Base-by-base conservation (phyloP, 2,329 filamentous ascomycete genomes). In the Cladosporium sp. region DNA sequence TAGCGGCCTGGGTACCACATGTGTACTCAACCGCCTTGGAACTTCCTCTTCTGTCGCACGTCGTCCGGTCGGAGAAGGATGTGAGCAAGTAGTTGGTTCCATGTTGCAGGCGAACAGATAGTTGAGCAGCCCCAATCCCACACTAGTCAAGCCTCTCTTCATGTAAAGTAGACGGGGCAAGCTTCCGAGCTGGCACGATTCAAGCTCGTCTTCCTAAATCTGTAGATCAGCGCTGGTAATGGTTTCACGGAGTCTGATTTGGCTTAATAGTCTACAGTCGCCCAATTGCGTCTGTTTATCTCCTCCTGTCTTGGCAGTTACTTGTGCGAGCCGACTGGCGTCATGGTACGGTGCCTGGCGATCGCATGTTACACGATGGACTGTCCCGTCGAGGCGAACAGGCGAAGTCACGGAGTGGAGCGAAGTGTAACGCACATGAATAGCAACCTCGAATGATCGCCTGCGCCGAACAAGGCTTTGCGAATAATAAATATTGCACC, bases 1-100 rank as follows among this genome's bases (percentile, higher is more conserved):
- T 20, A 20, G 43, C 43, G 43, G 43, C 43, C 43, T 30, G 38
- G 54, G 42, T 37, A 56, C 30, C 54, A 56, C 54, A 56, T 37
- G 54, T 56, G 40, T 22, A 34, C 30, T 39, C 36, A 39, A 37
- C 49, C 19, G 30, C 22, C 30, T 38, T 38, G 19, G 30, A 28
- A 39, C 9, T 45, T 39, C 19, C 12, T 39, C n/a, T 28, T 25
- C 19, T 20, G 54, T 56, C 25, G 54, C 42, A 56, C 54, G 38
- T 34, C 9, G 4, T 39, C 30, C 20, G 42, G 43, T 17, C 20
- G 22, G 43, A 47, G 43, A 15, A 5, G 43, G 25, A 15, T 47
- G 43, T 47, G 25, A 28, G 22, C 22, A 28, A 28, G 25, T 47
- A 34, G 30, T 34, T 5, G 30, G 7, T 34, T 34, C 3, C 30